phyloP scores from a whole-genome alignment of 2,329 filamentous ascomycete genomes.

The Aureobasidium mangrovei region DNA sequence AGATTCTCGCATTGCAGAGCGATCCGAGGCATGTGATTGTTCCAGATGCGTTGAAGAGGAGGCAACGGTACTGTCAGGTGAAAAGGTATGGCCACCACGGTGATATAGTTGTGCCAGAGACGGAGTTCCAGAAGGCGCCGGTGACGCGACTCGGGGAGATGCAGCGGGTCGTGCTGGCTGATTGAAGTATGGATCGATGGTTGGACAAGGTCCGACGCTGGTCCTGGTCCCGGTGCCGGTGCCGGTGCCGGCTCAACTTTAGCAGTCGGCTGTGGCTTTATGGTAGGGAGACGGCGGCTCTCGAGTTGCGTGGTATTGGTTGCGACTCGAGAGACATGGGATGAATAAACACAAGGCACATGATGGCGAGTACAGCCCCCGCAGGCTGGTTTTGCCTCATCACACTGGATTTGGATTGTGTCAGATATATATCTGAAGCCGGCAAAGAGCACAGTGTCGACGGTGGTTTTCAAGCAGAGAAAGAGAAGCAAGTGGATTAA shows the following conservation, averaged over 20 bases:
- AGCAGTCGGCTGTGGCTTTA: neutral
- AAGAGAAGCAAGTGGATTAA: neutral
- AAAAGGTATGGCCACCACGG: neutral
- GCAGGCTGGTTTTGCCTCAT: conserved; percentile 4
- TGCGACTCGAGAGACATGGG: neutral
- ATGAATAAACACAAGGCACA: conserved; percentile 1
- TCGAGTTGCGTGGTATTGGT: neutral
- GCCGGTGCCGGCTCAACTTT: neutral
- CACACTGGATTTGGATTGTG: neutral
- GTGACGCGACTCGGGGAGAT: conserved; percentile 2
- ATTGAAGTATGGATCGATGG: neutral
- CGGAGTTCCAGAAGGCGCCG: conserved; percentile 2
- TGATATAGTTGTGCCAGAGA: conserved; percentile 7
- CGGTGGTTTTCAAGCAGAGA: neutral
- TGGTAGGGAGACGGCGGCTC: neutral
- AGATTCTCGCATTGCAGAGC: conserved; percentile 4
- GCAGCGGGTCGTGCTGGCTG: neutral
- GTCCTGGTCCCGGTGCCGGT: neutral
- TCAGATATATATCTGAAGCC: neutral
- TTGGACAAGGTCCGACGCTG: neutral
- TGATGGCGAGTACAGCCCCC: conserved; percentile 5
- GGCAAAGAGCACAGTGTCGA: neutral
- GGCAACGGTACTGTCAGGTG: neutral
- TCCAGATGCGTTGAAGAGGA: neutral
- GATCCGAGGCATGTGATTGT: neutral